Percentiles rank a stretch among this genome's conserved stretches.
Conservation (phyloP, 345 rosid genomes). For the Populus tremula region DNA sequence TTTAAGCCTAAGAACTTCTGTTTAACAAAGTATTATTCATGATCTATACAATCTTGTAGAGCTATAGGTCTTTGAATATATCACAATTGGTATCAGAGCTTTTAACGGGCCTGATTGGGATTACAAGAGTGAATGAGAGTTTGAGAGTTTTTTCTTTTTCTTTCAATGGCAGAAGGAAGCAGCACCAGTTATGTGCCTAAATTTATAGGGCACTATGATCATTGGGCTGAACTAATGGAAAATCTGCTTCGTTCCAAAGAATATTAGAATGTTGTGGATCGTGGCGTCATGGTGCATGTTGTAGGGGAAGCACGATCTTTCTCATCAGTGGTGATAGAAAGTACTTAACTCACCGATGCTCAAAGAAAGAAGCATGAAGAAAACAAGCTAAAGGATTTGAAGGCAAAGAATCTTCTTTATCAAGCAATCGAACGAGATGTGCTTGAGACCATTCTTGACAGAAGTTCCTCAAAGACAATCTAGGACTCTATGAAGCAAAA, state of each 20-base stretch:
- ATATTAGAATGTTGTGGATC: not conserved
- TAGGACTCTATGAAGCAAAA: slow-evolving; percentile 10
- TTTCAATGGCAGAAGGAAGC: not conserved
- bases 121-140: not conserved
- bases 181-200: not conserved
- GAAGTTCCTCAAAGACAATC: not conserved
- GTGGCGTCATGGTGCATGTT: not conserved
- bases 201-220: not conserved
- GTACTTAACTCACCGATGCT: rapidly evolving
- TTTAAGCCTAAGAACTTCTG: too few species aligned
- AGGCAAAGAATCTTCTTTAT: slow-evolving; percentile 10
- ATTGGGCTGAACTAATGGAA: slow-evolving; percentile 13
- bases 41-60: too few species aligned
- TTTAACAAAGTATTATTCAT: too few species aligned
- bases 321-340: not conserved
- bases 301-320: not conserved
- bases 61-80: too few species aligned
- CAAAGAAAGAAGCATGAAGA: not conserved
- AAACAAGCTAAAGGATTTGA: not conserved
- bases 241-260: not conserved
- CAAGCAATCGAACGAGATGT: slow-evolving; percentile 8
- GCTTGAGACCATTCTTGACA: not conserved
- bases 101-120: rapidly evolving
- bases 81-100: not conserved
- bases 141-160: not conserved